Base-by-base conservation (phyloP, 169 alveolate species). In the Plasmodium gaboni region DNA sequence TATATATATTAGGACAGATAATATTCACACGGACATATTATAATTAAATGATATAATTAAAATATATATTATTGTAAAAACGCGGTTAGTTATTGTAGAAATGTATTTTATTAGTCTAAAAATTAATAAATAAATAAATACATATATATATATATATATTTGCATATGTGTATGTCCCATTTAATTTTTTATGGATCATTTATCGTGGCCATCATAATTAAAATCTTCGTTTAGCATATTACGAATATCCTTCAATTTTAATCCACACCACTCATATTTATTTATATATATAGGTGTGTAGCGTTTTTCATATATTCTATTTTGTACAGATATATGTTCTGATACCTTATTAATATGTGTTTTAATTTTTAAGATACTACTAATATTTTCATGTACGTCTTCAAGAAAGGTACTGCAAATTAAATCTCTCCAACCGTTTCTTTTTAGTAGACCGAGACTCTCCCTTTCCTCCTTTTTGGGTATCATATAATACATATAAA, bases 341-440 rank as follows among this genome's bases (percentile, higher is more conserved):
- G 57, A 46, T 44, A 86, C 22, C 38, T 71, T 72, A 26, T 38
- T 72, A 60, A 86, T 42, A 57, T 63, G 70, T 28, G 92, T 71
- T 59, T 76, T 69, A 28, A 65, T 86, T 86, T 86, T 70, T 22
- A 86, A 51, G 17, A 86, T 70, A 17, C 38, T 71, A 32, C 93
- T 50, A 60, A 94, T 94, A 83, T 94, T 94, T 73, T 91, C 95
- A 13, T 72, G 59, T 67, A 94, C 78, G 13, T 88, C 88, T 22
- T 90, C 93, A 60, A 93, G 88, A 74, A 93, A 65, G 42, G 88
- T 91, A 7, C 50, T 73, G 9, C 85, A 61, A 61, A 94, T 78
- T 55, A 94, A 65, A 64, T 94, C 96, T 24, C 96, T 88, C 96
- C 96, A 94, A 4, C 96, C 96, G 24, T 91, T 95, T 26, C 96